A percentile compares a stretch with the other conserved stretches of the same genome.
Evolutionary conservation across 768 basidiomycete species (phyloP).

Genomic region (Podaxis pistillaris): DNA sequence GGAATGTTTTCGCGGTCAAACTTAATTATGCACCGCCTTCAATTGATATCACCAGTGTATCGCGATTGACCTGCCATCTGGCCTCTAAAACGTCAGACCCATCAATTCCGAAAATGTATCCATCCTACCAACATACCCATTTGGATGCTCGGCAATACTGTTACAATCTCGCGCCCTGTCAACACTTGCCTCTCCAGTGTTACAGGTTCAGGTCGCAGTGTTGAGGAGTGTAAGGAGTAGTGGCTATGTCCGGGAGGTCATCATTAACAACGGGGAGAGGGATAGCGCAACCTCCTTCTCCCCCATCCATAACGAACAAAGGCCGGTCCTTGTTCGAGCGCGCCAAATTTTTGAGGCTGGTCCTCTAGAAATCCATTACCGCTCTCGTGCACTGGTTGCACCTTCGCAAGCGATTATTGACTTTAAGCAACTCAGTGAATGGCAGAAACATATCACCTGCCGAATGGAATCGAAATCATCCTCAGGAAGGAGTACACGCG

Average conservation of each 20-base stretch:
- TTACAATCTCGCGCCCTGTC: not conserved
- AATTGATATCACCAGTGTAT: not conserved
- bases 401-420: not conserved
- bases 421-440: not conserved
- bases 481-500: not conserved
- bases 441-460: not conserved
- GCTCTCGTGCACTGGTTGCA: conserved; percentile 5
- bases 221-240: not conserved
- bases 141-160: not conserved
- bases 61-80: not conserved
- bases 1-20: not conserved
- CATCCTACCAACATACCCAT: not conserved
- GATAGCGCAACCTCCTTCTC: not conserved
- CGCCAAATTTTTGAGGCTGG: conserved; percentile 4
- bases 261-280: conserved; percentile 1
- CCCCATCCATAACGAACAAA: not conserved
- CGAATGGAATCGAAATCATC: conserved; percentile 1
- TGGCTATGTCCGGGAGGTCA: not conserved
- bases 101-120: not conserved
- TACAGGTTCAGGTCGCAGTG: not conserved
- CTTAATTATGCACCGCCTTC: not conserved
- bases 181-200: not conserved
- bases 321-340: conserved; percentile 10
- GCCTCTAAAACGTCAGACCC: not conserved
- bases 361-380: not conserved